phyloP scores from a whole-genome alignment of 305 asterid species.

The Rubia occidens region DNA sequence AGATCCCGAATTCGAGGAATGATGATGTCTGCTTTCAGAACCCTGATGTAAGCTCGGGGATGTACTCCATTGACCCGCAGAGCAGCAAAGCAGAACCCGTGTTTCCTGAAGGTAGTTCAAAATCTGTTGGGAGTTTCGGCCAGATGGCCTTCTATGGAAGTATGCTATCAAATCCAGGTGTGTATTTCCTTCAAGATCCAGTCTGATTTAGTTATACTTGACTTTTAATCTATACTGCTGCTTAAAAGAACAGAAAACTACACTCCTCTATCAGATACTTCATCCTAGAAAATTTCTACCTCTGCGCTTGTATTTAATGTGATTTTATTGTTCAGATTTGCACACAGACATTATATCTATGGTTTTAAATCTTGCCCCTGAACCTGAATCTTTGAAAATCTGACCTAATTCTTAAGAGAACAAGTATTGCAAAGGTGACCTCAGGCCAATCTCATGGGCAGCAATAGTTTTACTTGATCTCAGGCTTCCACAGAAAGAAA shows the following conservation, averaged over 20 bases:
- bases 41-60: conserved; percentile 35
- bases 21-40: conserved; percentile 61
- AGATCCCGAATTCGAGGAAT: conserved; percentile 34
- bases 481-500: neutral
- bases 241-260: neutral
- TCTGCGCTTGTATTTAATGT: neutral
- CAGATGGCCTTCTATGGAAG: conserved; percentile 67
- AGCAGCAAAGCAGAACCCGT: conserved; percentile 51
- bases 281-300: neutral
- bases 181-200: conserved; percentile 18
- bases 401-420: neutral
- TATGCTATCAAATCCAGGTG: conserved; percentile 53
- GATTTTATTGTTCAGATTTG: neutral
- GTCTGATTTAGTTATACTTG: neutral
- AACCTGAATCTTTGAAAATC: neutral
- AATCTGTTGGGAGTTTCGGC: conserved; percentile 44
- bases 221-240: neutral
- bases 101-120: conserved; percentile 61
- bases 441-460: neutral
- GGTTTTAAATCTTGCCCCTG: neutral
- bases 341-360: neutral
- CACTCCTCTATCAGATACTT: neutral
- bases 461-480: neutral
- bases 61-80: conserved; percentile 40
- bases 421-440: neutral